Evolutionary conservation across 2,329 filamentous ascomycete genomes (phyloP).

Genomic region (Claviceps purpurea): DNA sequence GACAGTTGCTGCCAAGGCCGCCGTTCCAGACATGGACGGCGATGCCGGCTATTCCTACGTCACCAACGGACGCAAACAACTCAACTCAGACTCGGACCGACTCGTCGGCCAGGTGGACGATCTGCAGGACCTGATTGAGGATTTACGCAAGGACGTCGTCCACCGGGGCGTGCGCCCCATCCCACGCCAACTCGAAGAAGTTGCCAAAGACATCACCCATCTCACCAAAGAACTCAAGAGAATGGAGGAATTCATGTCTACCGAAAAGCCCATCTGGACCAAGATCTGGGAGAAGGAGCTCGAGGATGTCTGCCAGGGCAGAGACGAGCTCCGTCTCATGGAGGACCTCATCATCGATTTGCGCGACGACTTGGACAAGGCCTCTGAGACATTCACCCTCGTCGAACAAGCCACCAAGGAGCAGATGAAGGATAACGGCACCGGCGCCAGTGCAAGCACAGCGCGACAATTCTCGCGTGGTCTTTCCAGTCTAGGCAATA

Average conservation of each 20-base stretch:
- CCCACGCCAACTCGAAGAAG: conserved; percentile 76
- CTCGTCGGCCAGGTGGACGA: conserved; percentile 90
- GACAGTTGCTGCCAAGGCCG: conserved; percentile 54
- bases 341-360: conserved; percentile 89
- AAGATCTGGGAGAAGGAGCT: conserved; percentile 99
- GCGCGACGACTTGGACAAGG: conserved; percentile 90
- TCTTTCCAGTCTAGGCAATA: conserved; percentile 38
- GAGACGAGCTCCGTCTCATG: conserved; percentile 88
- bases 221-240: conserved; percentile 81
- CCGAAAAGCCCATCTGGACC: conserved; percentile 93
- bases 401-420: conserved; percentile 98
- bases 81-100: conserved; percentile 77
- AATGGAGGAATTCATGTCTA: conserved; percentile 82
- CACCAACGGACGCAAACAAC: conserved; percentile 70
- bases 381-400: conserved; percentile 80
- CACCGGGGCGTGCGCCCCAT: conserved; percentile 80
- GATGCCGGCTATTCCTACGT: conserved; percentile 79
- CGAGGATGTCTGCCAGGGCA: conserved; percentile 88
- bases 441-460: conserved; percentile 33
- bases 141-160: conserved; percentile 94
- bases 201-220: conserved; percentile 73
- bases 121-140: conserved; percentile 92
- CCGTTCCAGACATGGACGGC: conserved; percentile 58
- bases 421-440: conserved; percentile 67
- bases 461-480: conserved; percentile 44